Evolutionary conservation across 352 stramenopile genomes (phyloP), one percentile per base, ranked within the genome.

Genomic region (Globisporangium cylindrosporum): DNA sequence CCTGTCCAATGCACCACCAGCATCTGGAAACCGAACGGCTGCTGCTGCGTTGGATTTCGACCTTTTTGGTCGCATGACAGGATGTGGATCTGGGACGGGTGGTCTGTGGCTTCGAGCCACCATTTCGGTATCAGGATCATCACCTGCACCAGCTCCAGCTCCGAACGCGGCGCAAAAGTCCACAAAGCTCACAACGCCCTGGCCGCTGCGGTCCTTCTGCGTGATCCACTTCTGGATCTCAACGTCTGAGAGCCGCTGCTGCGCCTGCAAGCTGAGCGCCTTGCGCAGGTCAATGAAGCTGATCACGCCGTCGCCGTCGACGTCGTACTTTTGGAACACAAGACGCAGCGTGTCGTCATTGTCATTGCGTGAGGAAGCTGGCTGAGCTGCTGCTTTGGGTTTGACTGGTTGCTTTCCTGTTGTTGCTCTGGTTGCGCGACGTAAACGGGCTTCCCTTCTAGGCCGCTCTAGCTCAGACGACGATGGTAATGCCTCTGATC

Each of bases 211-310:
- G 69, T 86, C 81, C 54, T 89, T 87, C 59, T 81, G 64, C 0
- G 66, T 77, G 68, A 86, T 78, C 79, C 79, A 84, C n/a, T 71
- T 71, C 65, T 87, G 79, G 43, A 84, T 71, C 58, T 89, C 79
- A 43, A 82, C 22, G 29, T 78, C 69, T 38, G 80, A 79, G 10
- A 77, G 72, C 6, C 58, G 62, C 27, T 60, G 72, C 43, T 59
- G 59, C 1, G 38, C 20, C 15, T 56, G 56, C 29, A 67, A 36
- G 46, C 71, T 68, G 62, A 89, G 62, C 7, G 76, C 78, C 25
- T 70, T 69, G 27, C 78, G 73, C 63, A 89, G 62, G 62, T 87
- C 80, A 58, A 77, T 70, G 51, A 89, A 86, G 43, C 73, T 79
- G 69, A 86, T 85, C 32, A 38, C 68, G 8, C 77, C 75, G 54